Evolutionary conservation across 306 rosid species (phyloP), one percentile per base, ranked within the genome.

Genomic region (peach (Prunus persica)): DNA sequence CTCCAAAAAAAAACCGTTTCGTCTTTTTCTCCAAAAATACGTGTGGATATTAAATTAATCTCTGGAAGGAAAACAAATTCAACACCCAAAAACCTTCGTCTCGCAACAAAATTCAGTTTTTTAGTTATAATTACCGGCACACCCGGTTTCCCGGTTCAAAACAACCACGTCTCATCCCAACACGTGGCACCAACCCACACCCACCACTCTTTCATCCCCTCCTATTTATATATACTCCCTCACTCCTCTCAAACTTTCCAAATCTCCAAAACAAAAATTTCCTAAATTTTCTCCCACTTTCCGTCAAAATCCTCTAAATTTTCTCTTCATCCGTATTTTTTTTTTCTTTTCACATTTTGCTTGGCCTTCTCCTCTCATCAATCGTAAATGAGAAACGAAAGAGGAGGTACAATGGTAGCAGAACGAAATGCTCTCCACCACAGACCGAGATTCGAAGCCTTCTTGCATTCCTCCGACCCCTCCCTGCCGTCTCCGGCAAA

Each of bases 391-490:
- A 89, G 76, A 75, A 83, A 87, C 82, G 62, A 69, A 3, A 62
- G 80, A 16, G 86, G 86, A 27, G 83, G 83, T 28, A 70, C 79
- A 69, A 86, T 87, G 87, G 66, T 84, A 16, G 76, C 71, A 16
- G 93, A 85, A 8, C 74, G 45, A 11, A 77, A 55, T 16, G 67
- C 32, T 27, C 41, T 54, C 2, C 83, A 60, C 49, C 75, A 60
- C 45, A 74, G 95, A 46, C 89, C 81, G 0, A 85, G 77, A 52
- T 79, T 94, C 22, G 93, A 90, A 34, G 73, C 87, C 7, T 58
- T 86, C 0, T 69, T 94, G 11, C 86, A 80, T 8, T 91, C 98
- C 43, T 91, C 98, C 28, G 93, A 94, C 16, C 75, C 90, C 0
- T 34, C 81, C 67, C 24, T 64, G 34, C 46, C 79, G 38, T 18